These are phyloP conservation scores for Ceratopteris richardii DNA, from an alignment of 75 land plant genomes.

Conservation along the genomic window DNA sequence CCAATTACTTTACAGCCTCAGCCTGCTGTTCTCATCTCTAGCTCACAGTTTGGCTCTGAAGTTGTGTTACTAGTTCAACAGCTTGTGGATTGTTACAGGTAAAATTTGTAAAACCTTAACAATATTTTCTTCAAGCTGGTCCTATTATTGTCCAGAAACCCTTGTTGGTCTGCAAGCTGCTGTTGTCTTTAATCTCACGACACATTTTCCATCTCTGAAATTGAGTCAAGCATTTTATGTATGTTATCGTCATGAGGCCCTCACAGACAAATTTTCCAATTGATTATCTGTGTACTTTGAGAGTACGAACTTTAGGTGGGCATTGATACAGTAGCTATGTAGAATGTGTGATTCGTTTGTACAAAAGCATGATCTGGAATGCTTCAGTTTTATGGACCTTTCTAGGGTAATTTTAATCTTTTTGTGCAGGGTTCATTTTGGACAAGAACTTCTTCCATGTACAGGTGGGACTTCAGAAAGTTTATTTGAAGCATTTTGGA, in stretches of 20 bases:
- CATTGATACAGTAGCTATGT: not conserved
- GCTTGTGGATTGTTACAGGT: conserved; percentile 24
- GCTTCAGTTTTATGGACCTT: not conserved
- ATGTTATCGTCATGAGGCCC: not conserved
- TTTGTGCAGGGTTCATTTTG: conserved; percentile 48
- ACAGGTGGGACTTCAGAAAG: not conserved
- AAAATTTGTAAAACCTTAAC: not conserved
- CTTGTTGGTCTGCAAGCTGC: not conserved
- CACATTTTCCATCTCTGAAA: too few relatives aligned
- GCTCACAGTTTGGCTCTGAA: conserved; percentile 5
- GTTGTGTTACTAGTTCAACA: conserved; percentile 21
- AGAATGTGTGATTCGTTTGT: not conserved
- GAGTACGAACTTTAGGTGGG: not conserved
- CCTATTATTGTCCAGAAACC: not conserved
- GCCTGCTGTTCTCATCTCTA: not conserved
- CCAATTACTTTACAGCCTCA: conserved; percentile 35
- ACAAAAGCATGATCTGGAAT: not conserved
- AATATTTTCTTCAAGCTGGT: not conserved
- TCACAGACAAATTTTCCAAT: not conserved
- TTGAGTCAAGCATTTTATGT: not conserved
- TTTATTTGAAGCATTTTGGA: not conserved
- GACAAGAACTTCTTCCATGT: conserved; percentile 27
- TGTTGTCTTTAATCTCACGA: too few relatives aligned
- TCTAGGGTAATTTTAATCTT: not conserved
- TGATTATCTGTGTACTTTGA: not conserved